Percentiles rank a stretch among this genome's conserved stretches.
phyloP scores from a whole-genome alignment of 2,329 filamentous ascomycete genomes.

The Pyrenochaeta sp. region DNA sequence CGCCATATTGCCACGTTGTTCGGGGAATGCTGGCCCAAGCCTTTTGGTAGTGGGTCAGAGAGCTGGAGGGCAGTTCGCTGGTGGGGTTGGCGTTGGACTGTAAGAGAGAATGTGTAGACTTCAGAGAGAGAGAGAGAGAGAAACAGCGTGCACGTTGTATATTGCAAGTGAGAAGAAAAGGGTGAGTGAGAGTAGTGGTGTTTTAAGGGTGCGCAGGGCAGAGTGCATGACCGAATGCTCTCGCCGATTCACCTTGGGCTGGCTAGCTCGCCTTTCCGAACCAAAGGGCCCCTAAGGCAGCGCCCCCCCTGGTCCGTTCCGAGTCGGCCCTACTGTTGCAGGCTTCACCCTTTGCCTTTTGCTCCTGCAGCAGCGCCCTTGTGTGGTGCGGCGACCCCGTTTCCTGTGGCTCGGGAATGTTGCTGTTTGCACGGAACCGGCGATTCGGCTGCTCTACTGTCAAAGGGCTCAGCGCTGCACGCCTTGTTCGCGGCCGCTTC shows the following conservation, averaged over 20 bases:
- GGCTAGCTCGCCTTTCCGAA: constrained; percentile 19
- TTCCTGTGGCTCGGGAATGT: constrained; percentile 10
- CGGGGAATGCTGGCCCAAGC: constrained; percentile 1
- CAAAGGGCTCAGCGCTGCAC: neutral
- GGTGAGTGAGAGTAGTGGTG: constrained; percentile 16
- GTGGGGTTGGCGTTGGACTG: constrained; percentile 1
- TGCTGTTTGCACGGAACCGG: neutral
- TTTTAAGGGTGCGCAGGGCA: constrained; percentile 15
- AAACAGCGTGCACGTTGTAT: constrained; percentile 1
- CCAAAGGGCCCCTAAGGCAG: constrained; percentile 29
- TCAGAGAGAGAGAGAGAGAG: too few species aligned
- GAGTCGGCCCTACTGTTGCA: constrained; percentile 6
- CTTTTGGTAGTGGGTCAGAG: constrained; percentile 16
- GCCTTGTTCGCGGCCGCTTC: neutral
- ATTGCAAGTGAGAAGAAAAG: constrained; percentile 1
- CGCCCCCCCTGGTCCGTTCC: constrained; percentile 16
- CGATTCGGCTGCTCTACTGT: neutral
- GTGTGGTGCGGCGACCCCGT: constrained; percentile 7
- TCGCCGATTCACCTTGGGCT: constrained; percentile 27
- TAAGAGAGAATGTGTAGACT: constrained; percentile 6
- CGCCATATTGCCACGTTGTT: constrained; percentile 31
- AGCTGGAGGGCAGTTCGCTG: neutral
- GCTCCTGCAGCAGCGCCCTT: constrained; percentile 1
- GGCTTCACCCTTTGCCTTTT: constrained; percentile 7
- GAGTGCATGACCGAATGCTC: constrained; percentile 18